Conservation (phyloP, 2,329 filamentous ascomycete genomes). For the Penicillium verrucosum region DNA sequence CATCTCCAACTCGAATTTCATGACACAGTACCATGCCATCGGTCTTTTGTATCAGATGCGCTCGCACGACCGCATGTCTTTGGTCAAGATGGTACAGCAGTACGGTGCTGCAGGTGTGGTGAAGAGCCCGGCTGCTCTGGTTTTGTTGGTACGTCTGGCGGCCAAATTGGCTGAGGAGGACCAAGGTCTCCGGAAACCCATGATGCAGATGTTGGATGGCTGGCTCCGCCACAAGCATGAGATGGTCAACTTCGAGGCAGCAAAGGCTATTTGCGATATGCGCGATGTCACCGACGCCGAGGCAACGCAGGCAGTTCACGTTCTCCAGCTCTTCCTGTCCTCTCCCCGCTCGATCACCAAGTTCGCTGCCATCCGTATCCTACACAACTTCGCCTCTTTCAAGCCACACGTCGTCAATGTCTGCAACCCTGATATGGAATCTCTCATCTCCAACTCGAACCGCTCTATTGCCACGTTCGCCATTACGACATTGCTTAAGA, state of each 20-base stretch:
- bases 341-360: conserved; percentile 95
- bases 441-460: conserved; percentile 94
- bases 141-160: conserved; percentile 88
- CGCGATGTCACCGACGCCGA: conserved; percentile 89
- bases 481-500: conserved; percentile 96
- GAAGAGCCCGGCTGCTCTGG: conserved; percentile 88
- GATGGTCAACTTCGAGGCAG: conserved; percentile 99
- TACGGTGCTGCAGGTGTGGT: conserved; percentile 87
- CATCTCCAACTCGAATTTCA: conserved; percentile 80
- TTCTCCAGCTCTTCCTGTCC: conserved; percentile 93
- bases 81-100: conserved; percentile 99
- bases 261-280: conserved; percentile 96
- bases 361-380: conserved; percentile 92
- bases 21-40: conserved; percentile 98
- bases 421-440: conserved; percentile 97
- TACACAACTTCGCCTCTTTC: conserved; percentile 95
- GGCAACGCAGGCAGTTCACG: conserved; percentile 86
- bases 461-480: conserved; percentile 97
- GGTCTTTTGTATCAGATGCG: conserved; percentile 97
- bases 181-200: conserved; percentile 79
- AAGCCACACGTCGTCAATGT: conserved; percentile 88
- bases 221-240: conserved; percentile 99
- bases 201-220: conserved; percentile 94
- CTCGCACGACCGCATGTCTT: conserved; percentile 92
- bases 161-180: conserved; percentile 95